These are phyloP conservation scores for Diutina pseudorugosa DNA, from an alignment of 1,139 yeast species.

Conservation along the genomic window DNA sequence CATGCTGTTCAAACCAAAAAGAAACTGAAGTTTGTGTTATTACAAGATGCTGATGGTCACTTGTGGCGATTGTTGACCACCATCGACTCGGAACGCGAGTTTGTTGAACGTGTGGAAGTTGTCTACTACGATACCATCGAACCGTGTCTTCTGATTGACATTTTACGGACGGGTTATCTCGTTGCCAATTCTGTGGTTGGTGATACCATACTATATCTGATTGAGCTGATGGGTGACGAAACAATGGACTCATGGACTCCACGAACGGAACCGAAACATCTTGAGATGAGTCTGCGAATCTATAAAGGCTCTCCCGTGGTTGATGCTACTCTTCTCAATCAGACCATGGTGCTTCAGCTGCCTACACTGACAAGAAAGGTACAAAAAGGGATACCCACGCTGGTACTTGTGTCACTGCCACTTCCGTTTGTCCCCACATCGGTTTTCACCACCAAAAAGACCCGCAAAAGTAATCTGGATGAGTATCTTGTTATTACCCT, in stretches of 20 bases:
- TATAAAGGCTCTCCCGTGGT: slow-evolving; percentile 48
- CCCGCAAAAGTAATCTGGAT: slow-evolving; percentile 36
- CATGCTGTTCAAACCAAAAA: slow-evolving; percentile 54
- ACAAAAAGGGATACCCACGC: slow-evolving; percentile 49
- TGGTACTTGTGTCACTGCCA: slow-evolving; percentile 58
- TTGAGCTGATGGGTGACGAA: slow-evolving; percentile 59
- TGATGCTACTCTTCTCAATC: slow-evolving; percentile 30
- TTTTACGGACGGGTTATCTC: slow-evolving; percentile 66
- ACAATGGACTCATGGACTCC: slow-evolving; percentile 16
- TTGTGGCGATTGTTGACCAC: slow-evolving; percentile 55
- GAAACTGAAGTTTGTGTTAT: slow-evolving; percentile 52
- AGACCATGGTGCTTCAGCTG: slow-evolving; percentile 18
- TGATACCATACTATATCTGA: slow-evolving; percentile 59
- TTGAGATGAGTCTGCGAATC: slow-evolving; percentile 44
- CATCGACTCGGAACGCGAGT: slow-evolving; percentile 14
- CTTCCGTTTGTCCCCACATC: slow-evolving; percentile 51
- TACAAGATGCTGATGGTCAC: slow-evolving; percentile 69
- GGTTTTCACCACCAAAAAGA: slow-evolving; percentile 48
- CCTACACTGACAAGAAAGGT: slow-evolving; percentile 29
- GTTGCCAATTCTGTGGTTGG: slow-evolving; percentile 55
- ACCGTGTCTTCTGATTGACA: slow-evolving; percentile 37
- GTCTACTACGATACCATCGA: slow-evolving; percentile 70
- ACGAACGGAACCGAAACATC: slow-evolving; percentile 31
- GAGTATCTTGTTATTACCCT: slow-evolving; percentile 51
- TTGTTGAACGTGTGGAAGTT: slow-evolving; percentile 28